Base-by-base conservation (phyloP, 2,329 filamentous ascomycete genomes). In the Blumeriella jaapii region DNA sequence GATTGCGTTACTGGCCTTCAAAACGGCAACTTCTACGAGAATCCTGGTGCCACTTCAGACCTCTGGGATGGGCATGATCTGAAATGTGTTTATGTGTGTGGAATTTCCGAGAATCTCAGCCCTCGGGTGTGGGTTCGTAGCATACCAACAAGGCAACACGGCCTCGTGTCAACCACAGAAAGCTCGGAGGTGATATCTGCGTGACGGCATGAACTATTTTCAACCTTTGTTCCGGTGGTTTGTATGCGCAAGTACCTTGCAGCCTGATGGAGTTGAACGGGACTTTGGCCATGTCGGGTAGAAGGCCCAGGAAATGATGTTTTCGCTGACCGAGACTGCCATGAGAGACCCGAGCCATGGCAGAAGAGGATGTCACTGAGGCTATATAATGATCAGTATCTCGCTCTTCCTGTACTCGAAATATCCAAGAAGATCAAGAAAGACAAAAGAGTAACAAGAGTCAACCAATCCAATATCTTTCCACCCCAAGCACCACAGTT, bases 21-120 rank as follows among this genome's bases (percentile, higher is more conserved):
- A n/a, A 27, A 34, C 31, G 31, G 13, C 31, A 16, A 27, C 6
- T 6, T 27, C 6, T 11, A 27, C 31, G 31, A 34, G 14, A 34
- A 34, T 5, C 4, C 26, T n/a, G 5, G 23, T 34, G 11, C 15
- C 20, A 34, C 31, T 2, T 6, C 3, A 14, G 31, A 26, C 12
- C 20, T 12, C 26, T 24, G 10, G n/a, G 16, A 34, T 18, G 23
- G 20, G 15, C 15, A 13, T 3, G 5, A 6, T 20, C 9, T 6
- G 7, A 20, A 7, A n/a, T 13, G 16, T 20, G 20, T 23, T 23
- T 34, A 34, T 27, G 27, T 24, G 31, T 34, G 15, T 34, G 2
- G 16, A 8, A 13, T 15, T 14, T 26, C n/a, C 11, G 9, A 11
- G n/a, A n/a, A n/a, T n/a, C n/a, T n/a, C n/a, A n/a, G n/a, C n/a